phyloP scores from a whole-genome alignment of 169 alveolate species.

The Perkinsus olseni region DNA sequence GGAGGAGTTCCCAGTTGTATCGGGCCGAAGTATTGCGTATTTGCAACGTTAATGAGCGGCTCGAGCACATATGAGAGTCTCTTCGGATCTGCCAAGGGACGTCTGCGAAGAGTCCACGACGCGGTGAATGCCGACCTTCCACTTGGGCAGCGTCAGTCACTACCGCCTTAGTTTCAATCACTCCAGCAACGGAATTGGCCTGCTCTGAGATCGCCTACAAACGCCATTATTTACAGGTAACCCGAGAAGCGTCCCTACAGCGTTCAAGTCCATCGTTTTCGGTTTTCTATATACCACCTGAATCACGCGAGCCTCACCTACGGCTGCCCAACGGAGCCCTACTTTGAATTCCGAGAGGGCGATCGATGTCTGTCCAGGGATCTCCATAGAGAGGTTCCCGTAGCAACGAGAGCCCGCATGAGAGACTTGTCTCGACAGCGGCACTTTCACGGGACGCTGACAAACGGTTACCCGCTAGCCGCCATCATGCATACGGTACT shows the following conservation, averaged over 20 bases:
- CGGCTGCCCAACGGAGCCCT: neutral
- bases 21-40: slow-evolving; percentile 38
- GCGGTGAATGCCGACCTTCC: neutral
- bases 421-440: neutral
- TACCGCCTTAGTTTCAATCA: neutral
- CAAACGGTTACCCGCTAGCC: neutral
- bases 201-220: neutral
- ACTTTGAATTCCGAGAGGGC: neutral
- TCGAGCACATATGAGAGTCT: neutral
- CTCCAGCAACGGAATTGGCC: neutral
- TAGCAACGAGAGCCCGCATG: neutral
- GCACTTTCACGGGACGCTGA: neutral
- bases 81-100: neutral
- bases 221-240: neutral
- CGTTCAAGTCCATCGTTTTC: neutral
- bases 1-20: slow-evolving; percentile 36
- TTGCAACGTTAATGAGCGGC: neutral
- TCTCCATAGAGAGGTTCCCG: neutral
- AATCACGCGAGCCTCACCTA: neutral
- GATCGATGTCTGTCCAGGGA: neutral
- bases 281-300: neutral
- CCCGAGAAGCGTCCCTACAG: too few relatives aligned
- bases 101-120: neutral
- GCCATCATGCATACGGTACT: neutral
- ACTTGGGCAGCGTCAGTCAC: neutral